Evolutionary conservation across 345 rosid species (phyloP), one percentile per base, ranked within the genome.

Genomic region (Diplotaxis tenuifolia): DNA sequence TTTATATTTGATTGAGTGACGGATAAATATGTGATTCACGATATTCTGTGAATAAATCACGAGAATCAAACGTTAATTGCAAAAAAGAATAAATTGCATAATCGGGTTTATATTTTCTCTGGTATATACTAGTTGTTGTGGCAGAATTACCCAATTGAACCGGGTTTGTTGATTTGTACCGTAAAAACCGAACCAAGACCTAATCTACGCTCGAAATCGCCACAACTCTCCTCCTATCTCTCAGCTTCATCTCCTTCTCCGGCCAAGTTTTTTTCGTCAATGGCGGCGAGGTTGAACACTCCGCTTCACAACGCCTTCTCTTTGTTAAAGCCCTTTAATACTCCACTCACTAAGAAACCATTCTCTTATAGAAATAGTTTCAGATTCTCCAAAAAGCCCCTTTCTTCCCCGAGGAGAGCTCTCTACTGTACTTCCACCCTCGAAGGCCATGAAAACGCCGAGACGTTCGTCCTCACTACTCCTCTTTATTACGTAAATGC

Each of bases 401-500:
- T 75, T 47, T 69, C 59, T 40, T 49, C 73, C 58, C 29, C 6
- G 5, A 84, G 61, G 42, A 80, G 83, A 72, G 82, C 90, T 0
- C 9, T 76, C 70, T 80, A 82, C 56, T 91, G 89, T 60, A 69
- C 72, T 88, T 77, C 67, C 36, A 74, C 54, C 29, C 12, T n/a
- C 56, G 31, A 15, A 23, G 25, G 36, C 19, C 47, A 67, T 0
- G 80, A 9, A 54, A 60, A 25, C 36, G 14, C 58, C 6, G 82
- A 79, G 9, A 67, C 81, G 1, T 91, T 88, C 79, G 90, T 94
- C 72, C 86, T 94, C 70, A 87, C 98, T 1, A 91, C 98, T 71
- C 98, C 97, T 3, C 97, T 94, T 82, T 94, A 89, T 82, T 94
- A 94, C 80, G 97, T 94, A 3, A 94, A 94, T 85, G 98, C 98